Percentiles rank a stretch among this genome's conserved stretches.
These are phyloP conservation scores for Conidiobolus incongruus DNA, from an alignment of 371 early-diverging fungal species.

Conservation along the genomic window DNA sequence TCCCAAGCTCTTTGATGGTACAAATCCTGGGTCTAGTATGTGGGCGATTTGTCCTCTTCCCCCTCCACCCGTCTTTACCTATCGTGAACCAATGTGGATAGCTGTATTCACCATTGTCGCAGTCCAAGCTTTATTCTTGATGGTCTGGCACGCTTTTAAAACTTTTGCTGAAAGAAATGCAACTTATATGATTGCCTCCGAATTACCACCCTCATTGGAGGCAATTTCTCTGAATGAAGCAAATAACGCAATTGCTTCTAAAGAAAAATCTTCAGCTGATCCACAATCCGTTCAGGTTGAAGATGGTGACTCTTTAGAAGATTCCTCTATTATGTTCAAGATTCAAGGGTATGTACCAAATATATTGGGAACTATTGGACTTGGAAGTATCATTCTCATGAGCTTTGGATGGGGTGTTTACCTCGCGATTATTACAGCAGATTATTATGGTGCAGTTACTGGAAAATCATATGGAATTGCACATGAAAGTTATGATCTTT, in stretches of 20 bases:
- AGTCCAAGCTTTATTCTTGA: constrained; percentile 11
- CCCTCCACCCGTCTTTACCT: constrained; percentile 19
- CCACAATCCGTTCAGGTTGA: no score
- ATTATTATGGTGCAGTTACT: constrained; percentile 32
- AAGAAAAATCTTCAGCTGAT: no score
- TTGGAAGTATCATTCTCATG: constrained; percentile 20
- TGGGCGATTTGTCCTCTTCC: constrained; percentile 16
- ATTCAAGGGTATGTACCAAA: constrained; percentile 38
- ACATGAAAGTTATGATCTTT: constrained; percentile 19
- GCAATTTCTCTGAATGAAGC: neutral
- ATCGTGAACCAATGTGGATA: constrained; percentile 30
- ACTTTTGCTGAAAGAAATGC: constrained; percentile 2
- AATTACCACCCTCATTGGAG: neutral
- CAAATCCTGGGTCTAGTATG: no score
- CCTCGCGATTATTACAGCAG: constrained; percentile 33
- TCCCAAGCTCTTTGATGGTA: no score
- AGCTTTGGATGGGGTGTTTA: constrained; percentile 40
- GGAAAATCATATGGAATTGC: constrained; percentile 18
- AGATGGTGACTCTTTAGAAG: neutral
- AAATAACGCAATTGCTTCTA: neutral
- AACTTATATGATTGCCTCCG: neutral
- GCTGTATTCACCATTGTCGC: constrained; percentile 21
- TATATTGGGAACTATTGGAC: constrained; percentile 25
- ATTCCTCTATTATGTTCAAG: constrained; percentile 18
- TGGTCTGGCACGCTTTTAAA: constrained; percentile 24